Evolutionary conservation across 169 alveolate species (phyloP).

Genomic region (Cyclospora cayetanensis): DNA sequence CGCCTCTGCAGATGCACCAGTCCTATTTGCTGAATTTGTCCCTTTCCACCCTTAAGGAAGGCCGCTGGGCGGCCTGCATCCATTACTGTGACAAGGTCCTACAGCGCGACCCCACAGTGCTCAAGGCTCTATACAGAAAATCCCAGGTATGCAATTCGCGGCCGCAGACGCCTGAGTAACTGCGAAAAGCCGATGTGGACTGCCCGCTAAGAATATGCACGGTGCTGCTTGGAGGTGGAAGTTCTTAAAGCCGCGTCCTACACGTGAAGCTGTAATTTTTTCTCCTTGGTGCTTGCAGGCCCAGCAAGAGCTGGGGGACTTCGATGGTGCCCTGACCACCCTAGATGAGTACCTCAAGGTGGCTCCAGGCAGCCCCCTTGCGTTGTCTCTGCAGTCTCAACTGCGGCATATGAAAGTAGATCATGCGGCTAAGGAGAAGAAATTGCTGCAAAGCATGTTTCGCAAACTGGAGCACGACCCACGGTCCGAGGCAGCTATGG

Average conservation of each 20-base stretch:
- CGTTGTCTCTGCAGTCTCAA: slow-evolving; percentile 55
- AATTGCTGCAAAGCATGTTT: slow-evolving; percentile 58
- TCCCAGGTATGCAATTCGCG: slow-evolving; percentile 32
- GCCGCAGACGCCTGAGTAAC: no score
- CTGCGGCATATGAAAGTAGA: slow-evolving; percentile 40
- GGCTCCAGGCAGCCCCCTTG: slow-evolving; percentile 65
- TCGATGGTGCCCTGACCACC: slow-evolving; percentile 60
- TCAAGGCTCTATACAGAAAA: slow-evolving; percentile 71
- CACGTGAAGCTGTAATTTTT: not conserved
- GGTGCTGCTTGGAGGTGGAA: not conserved
- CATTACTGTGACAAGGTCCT: slow-evolving; percentile 64
- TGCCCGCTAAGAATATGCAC: not conserved
- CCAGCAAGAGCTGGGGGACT: slow-evolving; percentile 49
- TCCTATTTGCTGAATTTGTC: slow-evolving; percentile 69
- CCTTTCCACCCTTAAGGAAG: slow-evolving; percentile 66
- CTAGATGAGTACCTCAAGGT: slow-evolving; percentile 31
- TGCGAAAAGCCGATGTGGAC: not conserved
- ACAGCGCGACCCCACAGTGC: slow-evolving; percentile 59
- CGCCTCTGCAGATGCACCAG: slow-evolving; percentile 51
- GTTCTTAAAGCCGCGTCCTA: not conserved
- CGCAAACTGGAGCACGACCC: slow-evolving; percentile 57
- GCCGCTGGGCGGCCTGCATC: slow-evolving; percentile 69
- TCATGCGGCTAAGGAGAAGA: slow-evolving; percentile 50
- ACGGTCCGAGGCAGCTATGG: slow-evolving; percentile 44
- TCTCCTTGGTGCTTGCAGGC: slow-evolving; percentile 25